These are phyloP conservation scores for Wickerhamiella galacta DNA, from an alignment of 805 yeast genomes.

Conservation along the genomic window DNA sequence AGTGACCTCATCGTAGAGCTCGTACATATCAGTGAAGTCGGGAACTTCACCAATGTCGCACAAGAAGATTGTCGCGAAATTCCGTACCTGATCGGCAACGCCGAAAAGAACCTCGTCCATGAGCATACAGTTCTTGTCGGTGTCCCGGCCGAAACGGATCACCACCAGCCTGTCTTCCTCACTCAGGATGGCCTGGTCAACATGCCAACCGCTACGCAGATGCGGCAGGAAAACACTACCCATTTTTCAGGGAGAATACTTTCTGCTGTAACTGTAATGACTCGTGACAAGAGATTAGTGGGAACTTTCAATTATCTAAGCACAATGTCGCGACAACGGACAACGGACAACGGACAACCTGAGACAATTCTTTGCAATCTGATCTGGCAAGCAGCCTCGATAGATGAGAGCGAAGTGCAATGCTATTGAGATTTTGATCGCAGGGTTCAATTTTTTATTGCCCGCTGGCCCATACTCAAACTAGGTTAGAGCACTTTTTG, in stretches of 20 bases:
- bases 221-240: constrained; percentile 75
- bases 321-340: background rate
- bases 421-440: too few relatives aligned
- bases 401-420: background rate
- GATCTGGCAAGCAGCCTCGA: background rate
- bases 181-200: constrained; percentile 82
- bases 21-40: constrained; percentile 83
- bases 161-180: constrained; percentile 83
- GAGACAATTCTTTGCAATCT: background rate
- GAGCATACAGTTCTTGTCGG: constrained; percentile 60
- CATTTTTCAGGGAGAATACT: constrained; percentile 26
- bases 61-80: constrained; percentile 74
- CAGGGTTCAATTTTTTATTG: too few relatives aligned
- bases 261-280: background rate
- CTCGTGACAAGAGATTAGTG: background rate
- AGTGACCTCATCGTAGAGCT: constrained; percentile 75
- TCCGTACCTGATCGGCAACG: constrained; percentile 67
- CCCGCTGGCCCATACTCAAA: too few relatives aligned
- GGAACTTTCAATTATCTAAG: too few relatives aligned
- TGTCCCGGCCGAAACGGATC: constrained; percentile 72
- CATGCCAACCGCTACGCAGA: constrained; percentile 82
- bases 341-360: background rate
- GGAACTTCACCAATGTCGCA: constrained; percentile 83
- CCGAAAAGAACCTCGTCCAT: constrained; percentile 78
- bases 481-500: too few relatives aligned